A percentile compares a stretch with the other conserved stretches of the same genome.
Conservation (phyloP, 768 basidiomycete genomes). For the Suillus plorans region DNA sequence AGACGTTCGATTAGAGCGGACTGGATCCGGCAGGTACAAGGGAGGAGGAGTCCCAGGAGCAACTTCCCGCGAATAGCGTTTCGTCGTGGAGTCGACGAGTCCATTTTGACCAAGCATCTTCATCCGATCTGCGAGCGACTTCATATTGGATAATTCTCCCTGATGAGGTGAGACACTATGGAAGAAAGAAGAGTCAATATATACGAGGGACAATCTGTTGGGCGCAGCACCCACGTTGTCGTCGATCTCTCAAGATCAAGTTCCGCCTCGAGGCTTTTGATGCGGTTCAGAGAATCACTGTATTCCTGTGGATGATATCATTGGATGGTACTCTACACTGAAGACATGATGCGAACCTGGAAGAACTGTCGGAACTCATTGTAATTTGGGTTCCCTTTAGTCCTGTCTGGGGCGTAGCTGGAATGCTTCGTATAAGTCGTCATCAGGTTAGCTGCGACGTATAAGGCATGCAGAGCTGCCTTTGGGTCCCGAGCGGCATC, state of each 20-base stretch:
- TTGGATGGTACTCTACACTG: slow-evolving; percentile 11
- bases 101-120: slow-evolving; percentile 74
- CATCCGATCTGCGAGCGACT: slow-evolving; percentile 80
- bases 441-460: slow-evolving; percentile 59
- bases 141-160: slow-evolving; percentile 35
- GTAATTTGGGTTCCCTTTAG: slow-evolving; percentile 52
- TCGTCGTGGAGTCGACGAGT: slow-evolving; percentile 54
- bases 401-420: slow-evolving; percentile 53
- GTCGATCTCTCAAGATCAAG: slow-evolving; percentile 45
- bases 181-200: slow-evolving; percentile 12
- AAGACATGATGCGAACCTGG: slow-evolving; percentile 45
- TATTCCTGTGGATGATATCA: slow-evolving; percentile 36
- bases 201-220: slow-evolving; percentile 6
- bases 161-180: slow-evolving; percentile 14
- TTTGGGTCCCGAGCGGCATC: slow-evolving; percentile 62
- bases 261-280: slow-evolving; percentile 44
- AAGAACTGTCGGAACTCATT: slow-evolving; percentile 67
- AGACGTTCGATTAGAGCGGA: slow-evolving; percentile 40
- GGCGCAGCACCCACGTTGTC: slow-evolving; percentile 25
- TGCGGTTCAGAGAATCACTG: slow-evolving; percentile 37
- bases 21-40: slow-evolving; percentile 27
- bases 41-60: slow-evolving; percentile 37
- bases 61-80: slow-evolving; percentile 58
- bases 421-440: slow-evolving; percentile 58
- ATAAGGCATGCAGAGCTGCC: slow-evolving; percentile 57